phyloP scores from a whole-genome alignment of 176 grass and related monocot genomes.

The Poa annua region DNA sequence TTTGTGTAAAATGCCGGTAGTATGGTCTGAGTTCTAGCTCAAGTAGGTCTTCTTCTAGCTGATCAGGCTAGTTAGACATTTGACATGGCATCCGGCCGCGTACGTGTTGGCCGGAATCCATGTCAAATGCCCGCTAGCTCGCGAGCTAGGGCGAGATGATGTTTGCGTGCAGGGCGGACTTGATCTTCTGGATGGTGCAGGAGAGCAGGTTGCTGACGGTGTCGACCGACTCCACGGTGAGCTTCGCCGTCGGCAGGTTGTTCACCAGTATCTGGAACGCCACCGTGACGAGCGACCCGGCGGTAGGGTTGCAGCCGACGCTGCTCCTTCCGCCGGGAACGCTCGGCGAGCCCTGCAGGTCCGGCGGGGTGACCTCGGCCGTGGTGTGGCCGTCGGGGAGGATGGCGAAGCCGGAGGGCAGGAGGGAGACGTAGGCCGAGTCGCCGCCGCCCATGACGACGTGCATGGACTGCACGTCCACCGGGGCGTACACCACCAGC shows the following conservation, averaged over 20 bases:
- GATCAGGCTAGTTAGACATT: constrained; percentile 47
- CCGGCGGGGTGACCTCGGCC: not conserved
- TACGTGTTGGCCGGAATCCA: constrained; percentile 46
- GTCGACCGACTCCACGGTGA: constrained; percentile 65
- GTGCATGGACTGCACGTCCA: constrained; percentile 73
- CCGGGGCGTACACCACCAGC: constrained; percentile 68
- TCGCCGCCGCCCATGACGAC: constrained; percentile 78
- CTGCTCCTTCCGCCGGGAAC: no score
- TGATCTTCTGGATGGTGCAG: constrained; percentile 86
- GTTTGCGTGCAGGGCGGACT: constrained; percentile 58
- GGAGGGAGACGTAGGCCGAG: constrained; percentile 64
- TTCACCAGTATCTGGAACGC: constrained; percentile 82
- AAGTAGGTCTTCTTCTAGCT: not conserved
- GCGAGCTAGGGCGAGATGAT: constrained; percentile 50
- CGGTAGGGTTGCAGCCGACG: not conserved
- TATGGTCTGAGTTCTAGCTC: not conserved
- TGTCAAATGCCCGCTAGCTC: constrained; percentile 54
- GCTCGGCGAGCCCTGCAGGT: not conserved
- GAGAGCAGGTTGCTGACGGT: constrained; percentile 72
- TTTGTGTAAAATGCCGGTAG: not conserved
- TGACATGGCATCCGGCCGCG: constrained; percentile 47
- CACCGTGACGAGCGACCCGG: constrained; percentile 67
- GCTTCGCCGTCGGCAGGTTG: constrained; percentile 68
- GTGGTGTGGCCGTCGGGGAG: constrained; percentile 53
- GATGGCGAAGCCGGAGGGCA: constrained; percentile 75